These are phyloP conservation scores for Porpolomopsis calyptriformis DNA, from an alignment of 768 basidiomycete species.

Conservation along the genomic window DNA sequence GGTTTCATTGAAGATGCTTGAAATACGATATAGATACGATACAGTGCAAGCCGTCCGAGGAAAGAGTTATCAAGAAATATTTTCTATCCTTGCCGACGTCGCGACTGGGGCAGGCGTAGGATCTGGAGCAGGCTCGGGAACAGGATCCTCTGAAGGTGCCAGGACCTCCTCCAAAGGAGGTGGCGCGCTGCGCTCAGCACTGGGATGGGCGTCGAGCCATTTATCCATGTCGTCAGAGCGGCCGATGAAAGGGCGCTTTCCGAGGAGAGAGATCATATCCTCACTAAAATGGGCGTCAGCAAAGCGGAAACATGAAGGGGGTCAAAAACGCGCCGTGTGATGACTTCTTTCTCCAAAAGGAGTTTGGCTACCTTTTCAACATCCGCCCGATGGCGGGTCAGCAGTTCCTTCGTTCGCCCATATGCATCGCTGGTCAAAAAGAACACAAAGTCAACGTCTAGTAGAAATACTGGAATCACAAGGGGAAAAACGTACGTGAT, in stretches of 20 bases:
- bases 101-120: constrained; percentile 3
- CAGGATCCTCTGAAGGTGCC: not conserved
- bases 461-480: no score
- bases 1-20: not conserved
- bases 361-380: constrained; percentile 91
- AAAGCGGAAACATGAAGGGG: constrained; percentile 1
- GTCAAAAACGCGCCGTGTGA: constrained; percentile 59
- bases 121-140: no score
- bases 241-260: constrained; percentile 71
- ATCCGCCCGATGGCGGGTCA: constrained; percentile 72
- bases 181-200: constrained; percentile 47
- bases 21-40: not conserved
- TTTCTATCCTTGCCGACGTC: constrained; percentile 1
- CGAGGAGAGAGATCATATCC: constrained; percentile 78
- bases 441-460: not conserved
- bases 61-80: not conserved
- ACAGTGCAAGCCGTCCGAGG: not conserved
- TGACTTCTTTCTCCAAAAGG: constrained; percentile 89
- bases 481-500: no score
- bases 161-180: constrained; percentile 43
- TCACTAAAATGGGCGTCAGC: constrained; percentile 36
- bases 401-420: constrained; percentile 66
- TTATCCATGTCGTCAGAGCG: constrained; percentile 91
- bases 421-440: constrained; percentile 55
- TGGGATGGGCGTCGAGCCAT: constrained; percentile 80